Evolutionary conservation across 148 eudicot species (phyloP).

Genomic region (Rhododendron williamsianum): DNA sequence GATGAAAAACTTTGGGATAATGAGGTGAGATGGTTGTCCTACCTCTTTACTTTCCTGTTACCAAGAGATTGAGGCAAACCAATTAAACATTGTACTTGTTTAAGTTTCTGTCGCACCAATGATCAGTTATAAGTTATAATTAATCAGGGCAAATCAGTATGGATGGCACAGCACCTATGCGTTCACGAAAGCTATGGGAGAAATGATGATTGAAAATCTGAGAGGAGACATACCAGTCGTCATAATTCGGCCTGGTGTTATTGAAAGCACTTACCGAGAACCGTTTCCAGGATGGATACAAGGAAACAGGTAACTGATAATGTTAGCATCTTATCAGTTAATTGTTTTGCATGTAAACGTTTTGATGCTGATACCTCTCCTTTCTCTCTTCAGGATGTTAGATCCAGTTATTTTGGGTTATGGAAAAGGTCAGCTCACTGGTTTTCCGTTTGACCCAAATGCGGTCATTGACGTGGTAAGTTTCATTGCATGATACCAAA

Average conservation of each 20-base stretch:
- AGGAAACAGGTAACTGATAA: conserved; percentile 62
- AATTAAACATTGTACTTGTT: background rate
- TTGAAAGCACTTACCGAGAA: conserved; percentile 84
- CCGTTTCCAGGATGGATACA: conserved; percentile 99
- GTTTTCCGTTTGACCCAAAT: conserved; percentile 74
- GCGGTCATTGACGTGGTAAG: conserved; percentile 93
- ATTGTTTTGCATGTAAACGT: background rate
- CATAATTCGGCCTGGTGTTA: conserved; percentile 83
- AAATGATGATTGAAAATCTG: conserved; percentile 69
- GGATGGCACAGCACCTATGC: conserved; percentile 99
- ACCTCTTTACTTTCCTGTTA: background rate
- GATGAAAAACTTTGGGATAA: conserved; percentile 73
- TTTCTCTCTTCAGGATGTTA: conserved; percentile 65
- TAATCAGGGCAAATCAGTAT: conserved; percentile 62
- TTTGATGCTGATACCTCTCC: background rate
- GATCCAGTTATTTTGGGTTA: conserved; percentile 82
- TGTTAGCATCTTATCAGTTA: background rate
- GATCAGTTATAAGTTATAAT: background rate
- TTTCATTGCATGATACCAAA: background rate
- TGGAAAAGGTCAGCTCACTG: conserved; percentile 84
- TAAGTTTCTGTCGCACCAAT: too few species aligned
- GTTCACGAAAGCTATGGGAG: conserved; percentile 98
- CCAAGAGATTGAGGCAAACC: background rate
- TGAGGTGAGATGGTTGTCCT: conserved; percentile 37
- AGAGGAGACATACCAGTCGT: conserved; percentile 84